phyloP scores from a whole-genome alignment of 352 stramenopile species.

The Phytophthora europaea region DNA sequence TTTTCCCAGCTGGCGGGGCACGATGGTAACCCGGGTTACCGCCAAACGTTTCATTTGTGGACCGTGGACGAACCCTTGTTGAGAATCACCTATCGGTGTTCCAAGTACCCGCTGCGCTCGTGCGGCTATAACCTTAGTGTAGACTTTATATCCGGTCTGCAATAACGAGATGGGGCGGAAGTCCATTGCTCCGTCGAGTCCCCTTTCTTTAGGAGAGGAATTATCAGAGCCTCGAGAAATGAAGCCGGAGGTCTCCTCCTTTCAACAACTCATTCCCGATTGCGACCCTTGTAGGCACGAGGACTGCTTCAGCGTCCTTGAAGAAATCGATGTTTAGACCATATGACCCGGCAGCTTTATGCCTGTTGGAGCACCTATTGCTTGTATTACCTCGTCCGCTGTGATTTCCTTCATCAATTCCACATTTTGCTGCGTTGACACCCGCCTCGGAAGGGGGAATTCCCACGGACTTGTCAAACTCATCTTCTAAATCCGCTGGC shows the following conservation, averaged over 20 bases:
- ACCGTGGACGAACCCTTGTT: background rate
- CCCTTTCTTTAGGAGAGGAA: background rate
- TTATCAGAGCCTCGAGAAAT: slow-evolving; percentile 2
- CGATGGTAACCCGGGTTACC: no score
- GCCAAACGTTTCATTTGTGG: slow-evolving; percentile 1
- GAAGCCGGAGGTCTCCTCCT: background rate
- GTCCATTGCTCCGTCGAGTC: background rate
- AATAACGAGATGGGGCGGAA: background rate
- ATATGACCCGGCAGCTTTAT: background rate
- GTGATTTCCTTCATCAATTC: background rate
- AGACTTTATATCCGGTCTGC: background rate
- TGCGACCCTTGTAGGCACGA: background rate
- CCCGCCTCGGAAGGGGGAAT: background rate
- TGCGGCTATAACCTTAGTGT: background rate
- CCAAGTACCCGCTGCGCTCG: background rate
- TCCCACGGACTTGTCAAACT: background rate
- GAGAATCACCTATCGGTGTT: background rate
- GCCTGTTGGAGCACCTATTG: background rate
- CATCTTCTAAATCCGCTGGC: no score
- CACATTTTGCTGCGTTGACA: background rate
- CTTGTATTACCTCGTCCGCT: background rate
- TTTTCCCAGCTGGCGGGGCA: no score
- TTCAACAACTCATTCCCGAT: background rate
- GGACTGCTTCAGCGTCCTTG: background rate
- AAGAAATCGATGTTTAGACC: background rate